Evolutionary conservation across 2,329 filamentous ascomycete genomes (phyloP).

Genomic region (Didymella glomerata): DNA sequence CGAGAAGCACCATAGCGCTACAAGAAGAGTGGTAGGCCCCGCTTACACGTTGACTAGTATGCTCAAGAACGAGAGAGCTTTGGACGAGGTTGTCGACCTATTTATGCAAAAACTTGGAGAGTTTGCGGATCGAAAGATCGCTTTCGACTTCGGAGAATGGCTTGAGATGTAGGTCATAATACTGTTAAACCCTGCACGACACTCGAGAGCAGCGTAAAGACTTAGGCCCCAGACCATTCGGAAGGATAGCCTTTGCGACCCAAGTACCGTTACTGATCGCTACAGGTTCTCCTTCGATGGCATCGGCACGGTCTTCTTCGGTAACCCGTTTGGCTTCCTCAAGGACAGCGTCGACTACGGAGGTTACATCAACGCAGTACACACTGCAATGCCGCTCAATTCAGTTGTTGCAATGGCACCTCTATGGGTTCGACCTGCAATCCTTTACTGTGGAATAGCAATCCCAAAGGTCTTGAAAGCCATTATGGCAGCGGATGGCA

Average conservation of each 20-base stretch:
- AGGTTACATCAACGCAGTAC: conserved; percentile 40
- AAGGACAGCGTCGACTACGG: conserved; percentile 31
- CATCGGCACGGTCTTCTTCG: conserved; percentile 32
- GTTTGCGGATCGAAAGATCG: conserved; percentile 22
- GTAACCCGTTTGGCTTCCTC: conserved; percentile 34
- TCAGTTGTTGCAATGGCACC: conserved; percentile 21
- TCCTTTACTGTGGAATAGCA: conserved; percentile 19
- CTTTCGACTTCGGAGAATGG: conserved; percentile 32
- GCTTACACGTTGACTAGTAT: conserved; percentile 15
- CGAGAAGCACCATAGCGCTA: conserved; percentile 14
- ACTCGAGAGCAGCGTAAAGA: too few relatives aligned
- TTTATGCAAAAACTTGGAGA: conserved; percentile 27
- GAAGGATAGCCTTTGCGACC: not conserved
- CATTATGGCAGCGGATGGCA: conserved; percentile 28
- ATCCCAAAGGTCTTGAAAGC: conserved; percentile 38
- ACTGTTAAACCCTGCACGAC: not conserved
- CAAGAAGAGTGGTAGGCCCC: conserved; percentile 10
- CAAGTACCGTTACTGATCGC: not conserved
- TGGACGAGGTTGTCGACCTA: conserved; percentile 23
- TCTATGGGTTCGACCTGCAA: conserved; percentile 16
- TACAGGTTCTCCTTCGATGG: conserved; percentile 28
- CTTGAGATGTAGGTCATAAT: conserved; percentile 41
- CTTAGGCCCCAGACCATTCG: not conserved
- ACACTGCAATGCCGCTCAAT: conserved; percentile 45
- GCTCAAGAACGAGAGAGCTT: conserved; percentile 26